Conservation (phyloP, 257 asterid species). For the Pogostemon cablin region DNA sequence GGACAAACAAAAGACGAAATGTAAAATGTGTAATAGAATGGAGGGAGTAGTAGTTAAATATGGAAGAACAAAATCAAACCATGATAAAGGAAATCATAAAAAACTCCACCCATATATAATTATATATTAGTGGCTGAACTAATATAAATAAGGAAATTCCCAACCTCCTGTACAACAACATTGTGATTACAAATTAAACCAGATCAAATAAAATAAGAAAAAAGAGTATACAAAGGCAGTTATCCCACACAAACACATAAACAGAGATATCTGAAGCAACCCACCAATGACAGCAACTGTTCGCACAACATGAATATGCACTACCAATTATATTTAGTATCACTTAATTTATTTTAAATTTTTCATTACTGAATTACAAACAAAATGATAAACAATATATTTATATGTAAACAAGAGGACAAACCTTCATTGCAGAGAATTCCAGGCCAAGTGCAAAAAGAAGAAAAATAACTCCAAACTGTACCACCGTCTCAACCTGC, state of each 20-base stretch:
- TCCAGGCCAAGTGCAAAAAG: conserved; percentile 90
- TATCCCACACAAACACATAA: conserved; percentile 86
- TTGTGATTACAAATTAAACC: conserved; percentile 20
- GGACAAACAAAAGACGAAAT: no score
- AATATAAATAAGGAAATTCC: conserved; percentile 3
- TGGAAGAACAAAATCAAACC: conserved; percentile 21
- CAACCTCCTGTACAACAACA: conserved; percentile 18
- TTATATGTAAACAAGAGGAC: conserved; percentile 28
- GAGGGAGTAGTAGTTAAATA: conserved; percentile 22
- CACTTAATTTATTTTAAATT: conserved; percentile 26
- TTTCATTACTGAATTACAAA: conserved; percentile 21
- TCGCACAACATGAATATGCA: conserved; percentile 80
- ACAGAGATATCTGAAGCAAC: conserved; percentile 76
- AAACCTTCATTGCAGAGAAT: conserved; percentile 82
- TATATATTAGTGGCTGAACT: conserved; percentile 5
- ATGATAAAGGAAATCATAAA: conserved; percentile 17
- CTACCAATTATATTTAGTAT: conserved; percentile 22
- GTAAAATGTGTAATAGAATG: no score
- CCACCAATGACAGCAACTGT: conserved; percentile 87
- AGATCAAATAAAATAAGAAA: conserved; percentile 26
- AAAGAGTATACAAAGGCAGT: conserved; percentile 61
- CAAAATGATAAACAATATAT: conserved; percentile 23
- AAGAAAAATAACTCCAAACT: conserved; percentile 87
- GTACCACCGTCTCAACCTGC: conserved; percentile 92
- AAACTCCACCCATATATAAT: conserved; percentile 4